Evolutionary conservation across 139 green algal species (phyloP).

Genomic region (Haematococcus lacustris): DNA sequence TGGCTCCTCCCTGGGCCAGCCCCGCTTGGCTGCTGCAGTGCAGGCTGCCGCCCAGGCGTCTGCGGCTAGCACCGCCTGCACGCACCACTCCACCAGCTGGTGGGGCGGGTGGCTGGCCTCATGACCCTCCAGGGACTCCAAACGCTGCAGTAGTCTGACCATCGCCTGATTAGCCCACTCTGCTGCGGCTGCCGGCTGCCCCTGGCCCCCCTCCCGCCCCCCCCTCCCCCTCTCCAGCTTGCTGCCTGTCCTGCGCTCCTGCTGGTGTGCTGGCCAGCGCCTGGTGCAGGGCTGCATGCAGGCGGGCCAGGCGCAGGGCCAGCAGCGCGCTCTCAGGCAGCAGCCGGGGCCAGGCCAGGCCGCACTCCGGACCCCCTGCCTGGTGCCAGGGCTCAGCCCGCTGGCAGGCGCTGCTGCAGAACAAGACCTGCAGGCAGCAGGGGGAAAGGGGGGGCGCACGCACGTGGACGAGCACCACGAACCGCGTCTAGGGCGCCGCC

Average conservation of each 20-base stretch:
- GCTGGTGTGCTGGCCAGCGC: background rate
- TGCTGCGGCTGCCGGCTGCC: background rate
- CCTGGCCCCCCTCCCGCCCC: background rate
- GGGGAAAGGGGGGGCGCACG: conserved; percentile 15
- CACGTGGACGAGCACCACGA: background rate
- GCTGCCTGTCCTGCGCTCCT: background rate
- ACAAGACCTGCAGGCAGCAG: conserved; percentile 24
- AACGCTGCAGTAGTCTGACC: background rate
- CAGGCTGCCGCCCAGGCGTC: background rate
- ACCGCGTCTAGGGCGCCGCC: background rate
- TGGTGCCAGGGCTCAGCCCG: conserved; percentile 18
- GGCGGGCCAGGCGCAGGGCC: background rate
- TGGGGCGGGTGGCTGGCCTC: background rate
- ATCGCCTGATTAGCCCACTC: background rate
- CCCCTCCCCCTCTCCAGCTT: background rate
- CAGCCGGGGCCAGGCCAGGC: conserved; percentile 36
- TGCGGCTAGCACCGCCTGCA: background rate
- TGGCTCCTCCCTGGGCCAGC: background rate
- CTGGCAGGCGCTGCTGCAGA: conserved; percentile 32
- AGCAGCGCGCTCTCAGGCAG: conserved; percentile 39
- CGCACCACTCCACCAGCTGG: background rate
- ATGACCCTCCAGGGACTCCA: background rate
- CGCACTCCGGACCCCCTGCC: conserved; percentile 31
- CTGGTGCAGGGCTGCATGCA: background rate
- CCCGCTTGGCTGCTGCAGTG: background rate